Conservation (phyloP, 306 rosid species). For the Rosa persica region DNA sequence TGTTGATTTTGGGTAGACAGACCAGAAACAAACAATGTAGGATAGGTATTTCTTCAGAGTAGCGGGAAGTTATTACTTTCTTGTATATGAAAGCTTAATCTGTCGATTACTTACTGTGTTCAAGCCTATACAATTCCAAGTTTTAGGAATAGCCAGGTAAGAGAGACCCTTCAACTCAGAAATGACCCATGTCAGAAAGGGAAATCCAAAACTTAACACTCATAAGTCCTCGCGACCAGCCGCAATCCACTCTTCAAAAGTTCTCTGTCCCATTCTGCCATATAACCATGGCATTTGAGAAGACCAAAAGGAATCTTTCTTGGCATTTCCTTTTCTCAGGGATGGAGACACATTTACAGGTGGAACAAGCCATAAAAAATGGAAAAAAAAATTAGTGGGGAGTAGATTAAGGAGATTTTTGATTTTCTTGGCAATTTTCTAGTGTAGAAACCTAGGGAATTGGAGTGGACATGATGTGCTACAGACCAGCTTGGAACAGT, state of each 20-base stretch:
- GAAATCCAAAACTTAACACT: neutral
- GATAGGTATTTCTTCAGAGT: neutral
- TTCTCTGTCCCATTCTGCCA: neutral
- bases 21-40: neutral
- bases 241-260: neutral
- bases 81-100: neutral
- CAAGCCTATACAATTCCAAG: neutral
- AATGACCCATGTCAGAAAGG: neutral
- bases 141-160: neutral
- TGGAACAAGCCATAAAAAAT: neutral
- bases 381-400: neutral
- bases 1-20: neutral
- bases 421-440: neutral
- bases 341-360: neutral
- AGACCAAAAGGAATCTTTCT: neutral
- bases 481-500: neutral
- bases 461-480: slow-evolving; percentile 2
- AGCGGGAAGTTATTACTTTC: neutral
- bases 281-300: neutral
- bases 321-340: neutral
- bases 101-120: neutral
- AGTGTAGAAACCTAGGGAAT: neutral
- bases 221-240: neutral
- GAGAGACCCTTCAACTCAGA: neutral
- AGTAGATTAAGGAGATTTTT: neutral